Evolutionary conservation across 208 protist genomes (phyloP), one percentile per base, ranked within the genome.

Genomic region (Trypanosoma caninum): DNA sequence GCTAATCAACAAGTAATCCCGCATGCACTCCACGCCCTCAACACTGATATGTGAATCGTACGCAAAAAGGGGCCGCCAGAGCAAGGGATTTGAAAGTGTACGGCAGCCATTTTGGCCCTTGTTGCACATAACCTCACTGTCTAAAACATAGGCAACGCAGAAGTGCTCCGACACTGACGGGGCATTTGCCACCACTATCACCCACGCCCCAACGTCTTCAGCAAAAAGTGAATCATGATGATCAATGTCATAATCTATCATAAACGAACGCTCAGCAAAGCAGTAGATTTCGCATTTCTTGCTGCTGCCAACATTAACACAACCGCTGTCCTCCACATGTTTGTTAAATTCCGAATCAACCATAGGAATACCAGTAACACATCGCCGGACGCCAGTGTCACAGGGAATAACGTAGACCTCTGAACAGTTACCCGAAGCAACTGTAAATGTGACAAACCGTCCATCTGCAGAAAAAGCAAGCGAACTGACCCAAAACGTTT

Each of bases 221-320:
- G 66, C 65, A 22, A 91, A 74, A 3, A 91, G 53, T 11, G 59
- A 47, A 0, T 38, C 18, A 68, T 91, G 80, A 50, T 91, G 84
- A 38, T 87, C 80, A 14, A 91, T 50, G 42, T 84, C 75, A 45
- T 82, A 84, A 45, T 91, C 80, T 13, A 74, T 50, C 27, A 22
- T 5, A n/a, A n/a, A 14, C 9, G n/a, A n/a, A 28, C 61, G 69
- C 14, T 42, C 40, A 28, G 55, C 18, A 58, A 74, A 74, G n/a
- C 56, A 58, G 23, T 44, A 48, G 2, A 62, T 38, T n/a, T 46
- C 37, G 28, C 22, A 59, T 3, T 35, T 10, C 0, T 30, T 14
- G 6, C 14, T 48, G 11, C 22, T 28, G 10, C 3, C 33, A 16
- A 0, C 42, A 13, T 41, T 42, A 27, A 6, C 33, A 14, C 14